These are phyloP conservation scores for Jasminum sambac DNA, from an alignment of 257 asterid species.

Conservation along the genomic window DNA sequence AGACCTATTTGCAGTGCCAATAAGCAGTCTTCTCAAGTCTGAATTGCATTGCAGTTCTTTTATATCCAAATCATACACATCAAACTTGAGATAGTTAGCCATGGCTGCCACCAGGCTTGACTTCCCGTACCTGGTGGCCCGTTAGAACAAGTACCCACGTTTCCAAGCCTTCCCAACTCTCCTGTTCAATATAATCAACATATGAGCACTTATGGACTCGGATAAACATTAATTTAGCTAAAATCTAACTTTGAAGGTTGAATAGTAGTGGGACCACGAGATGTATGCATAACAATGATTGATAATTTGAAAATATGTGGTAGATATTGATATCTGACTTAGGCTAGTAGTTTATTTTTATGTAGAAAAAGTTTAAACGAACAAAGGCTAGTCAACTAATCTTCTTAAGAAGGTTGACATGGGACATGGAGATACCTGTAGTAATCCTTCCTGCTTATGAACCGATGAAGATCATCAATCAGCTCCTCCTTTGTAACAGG, in stretches of 20 bases:
- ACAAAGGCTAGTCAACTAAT: neutral
- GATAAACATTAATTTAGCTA: no score
- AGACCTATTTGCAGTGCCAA: conserved; percentile 63
- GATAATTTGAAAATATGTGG: no score
- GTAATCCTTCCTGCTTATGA: conserved; percentile 60
- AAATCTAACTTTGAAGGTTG: no score
- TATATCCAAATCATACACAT: conserved; percentile 76
- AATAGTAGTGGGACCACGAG: no score
- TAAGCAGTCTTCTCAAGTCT: conserved; percentile 74
- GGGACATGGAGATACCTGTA: conserved; percentile 25
- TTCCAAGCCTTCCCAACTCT: conserved; percentile 85
- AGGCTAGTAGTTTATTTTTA: no score
- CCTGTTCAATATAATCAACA: conserved; percentile 6
- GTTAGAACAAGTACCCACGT: conserved; percentile 66
- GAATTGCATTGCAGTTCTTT: conserved; percentile 78
- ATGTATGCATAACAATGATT: no score
- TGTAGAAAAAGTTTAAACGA: no score
- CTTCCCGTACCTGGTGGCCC: conserved; percentile 83
- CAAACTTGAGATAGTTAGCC: conserved; percentile 77
- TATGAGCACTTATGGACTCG: neutral
- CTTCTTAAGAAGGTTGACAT: neutral
- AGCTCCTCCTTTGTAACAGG: conserved; percentile 38
- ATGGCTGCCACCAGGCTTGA: conserved; percentile 88
- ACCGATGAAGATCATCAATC: conserved; percentile 63
- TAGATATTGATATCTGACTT: no score